A percentile compares a stretch with the other conserved stretches of the same genome.
Evolutionary conservation across 225 moss, liverwort and hornwort species (phyloP).

Genomic region (Asterella californica): DNA sequence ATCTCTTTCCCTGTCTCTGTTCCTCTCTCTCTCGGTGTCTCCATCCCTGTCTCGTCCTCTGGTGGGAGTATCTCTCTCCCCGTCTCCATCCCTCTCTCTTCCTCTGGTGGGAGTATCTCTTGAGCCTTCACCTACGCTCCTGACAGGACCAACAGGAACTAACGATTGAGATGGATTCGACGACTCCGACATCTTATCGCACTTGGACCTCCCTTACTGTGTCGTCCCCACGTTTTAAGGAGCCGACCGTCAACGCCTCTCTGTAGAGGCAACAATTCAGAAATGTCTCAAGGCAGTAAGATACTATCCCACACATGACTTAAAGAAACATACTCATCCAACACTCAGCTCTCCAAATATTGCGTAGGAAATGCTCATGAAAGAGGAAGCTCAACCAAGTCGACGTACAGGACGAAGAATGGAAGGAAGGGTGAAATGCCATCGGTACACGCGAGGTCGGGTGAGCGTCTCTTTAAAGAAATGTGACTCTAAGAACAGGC

Average conservation of each 20-base stretch:
- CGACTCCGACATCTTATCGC: neutral
- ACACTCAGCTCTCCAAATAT: neutral
- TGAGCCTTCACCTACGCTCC: neutral
- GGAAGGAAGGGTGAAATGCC: neutral
- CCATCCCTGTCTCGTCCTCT: slow-evolving; percentile 33
- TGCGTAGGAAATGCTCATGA: neutral
- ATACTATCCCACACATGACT: neutral
- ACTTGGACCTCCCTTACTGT: neutral
- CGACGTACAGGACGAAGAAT: neutral
- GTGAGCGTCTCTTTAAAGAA: neutral
- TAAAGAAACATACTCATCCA: neutral
- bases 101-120: slow-evolving; percentile 1
- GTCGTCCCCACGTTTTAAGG: neutral
- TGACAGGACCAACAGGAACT: slow-evolving; percentile 16
- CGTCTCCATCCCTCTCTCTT: slow-evolving; percentile 22
- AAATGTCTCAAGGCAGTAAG: neutral
- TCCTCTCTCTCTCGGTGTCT: neutral
- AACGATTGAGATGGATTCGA: slow-evolving; percentile 14
- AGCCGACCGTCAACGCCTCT: neutral
- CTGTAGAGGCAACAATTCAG: neutral
- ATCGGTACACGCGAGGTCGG: neutral
- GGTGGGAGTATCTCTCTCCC: slow-evolving; percentile 27
- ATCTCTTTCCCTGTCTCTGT: slow-evolving; percentile 17
- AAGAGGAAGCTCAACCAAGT: neutral
- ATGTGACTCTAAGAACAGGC: neutral